Evolutionary conservation across 2,329 filamentous ascomycete species (phyloP).

Genomic region (Corynespora cassiicola): DNA sequence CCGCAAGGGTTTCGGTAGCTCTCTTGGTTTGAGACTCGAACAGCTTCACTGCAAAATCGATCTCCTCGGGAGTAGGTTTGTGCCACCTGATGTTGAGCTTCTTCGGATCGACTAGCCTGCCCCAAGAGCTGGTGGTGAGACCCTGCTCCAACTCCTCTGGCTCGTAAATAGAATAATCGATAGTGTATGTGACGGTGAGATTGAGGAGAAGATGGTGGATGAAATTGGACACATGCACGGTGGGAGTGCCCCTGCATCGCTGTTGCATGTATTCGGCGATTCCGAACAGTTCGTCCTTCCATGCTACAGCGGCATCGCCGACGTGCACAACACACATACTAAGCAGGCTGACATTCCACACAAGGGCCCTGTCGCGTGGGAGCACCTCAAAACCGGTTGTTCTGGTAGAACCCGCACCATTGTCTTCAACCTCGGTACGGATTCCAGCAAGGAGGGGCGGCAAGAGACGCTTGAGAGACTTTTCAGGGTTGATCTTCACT

Average conservation of each 20-base stretch:
- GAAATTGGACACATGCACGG: conserved; percentile 96
- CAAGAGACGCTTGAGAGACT: conserved; percentile 87
- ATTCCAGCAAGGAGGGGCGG: conserved; percentile 92
- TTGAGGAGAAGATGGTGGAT: conserved; percentile 96
- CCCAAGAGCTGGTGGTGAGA: conserved; percentile 83
- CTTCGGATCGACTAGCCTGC: conserved; percentile 73
- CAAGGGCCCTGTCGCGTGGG: conserved; percentile 86
- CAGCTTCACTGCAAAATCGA: conserved; percentile 86
- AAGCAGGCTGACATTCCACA: conserved; percentile 96
- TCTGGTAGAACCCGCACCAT: conserved; percentile 91
- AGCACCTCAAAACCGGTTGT: conserved; percentile 93
- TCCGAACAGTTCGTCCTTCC: conserved; percentile 86
- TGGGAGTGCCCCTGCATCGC: conserved; percentile 90
- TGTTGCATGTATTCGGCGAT: conserved; percentile 97
- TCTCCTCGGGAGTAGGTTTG: conserved; percentile 77
- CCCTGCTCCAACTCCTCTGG: conserved; percentile 74
- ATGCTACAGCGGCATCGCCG: conserved; percentile 84
- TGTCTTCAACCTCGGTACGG: conserved; percentile 94
- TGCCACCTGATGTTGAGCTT: conserved; percentile 92
- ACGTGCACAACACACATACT: conserved; percentile 99
- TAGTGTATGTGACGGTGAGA: conserved; percentile 90
- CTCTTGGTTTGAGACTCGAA: conserved; percentile 84
- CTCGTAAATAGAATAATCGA: conserved; percentile 88
- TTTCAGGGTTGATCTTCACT: conserved; percentile 94
- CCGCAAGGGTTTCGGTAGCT: conserved; percentile 75